Conservation (phyloP, 164 flowering plant species). For the Amborella trichopoda region DNA sequence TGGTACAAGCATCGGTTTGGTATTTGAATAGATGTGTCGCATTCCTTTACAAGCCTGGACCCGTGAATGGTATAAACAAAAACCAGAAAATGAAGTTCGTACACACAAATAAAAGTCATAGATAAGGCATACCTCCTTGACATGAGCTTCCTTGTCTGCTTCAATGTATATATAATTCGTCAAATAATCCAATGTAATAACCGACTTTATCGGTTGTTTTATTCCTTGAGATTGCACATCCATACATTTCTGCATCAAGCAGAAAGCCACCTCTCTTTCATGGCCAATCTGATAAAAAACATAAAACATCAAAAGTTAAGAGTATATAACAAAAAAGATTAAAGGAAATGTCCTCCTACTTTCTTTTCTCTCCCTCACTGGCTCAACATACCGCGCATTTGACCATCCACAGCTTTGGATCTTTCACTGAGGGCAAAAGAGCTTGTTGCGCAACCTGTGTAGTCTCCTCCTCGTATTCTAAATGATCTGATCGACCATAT, state of each 20-base stretch:
- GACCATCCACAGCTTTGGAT: conserved; percentile 97
- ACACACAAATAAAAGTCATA: neutral
- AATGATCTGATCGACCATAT: conserved; percentile 46
- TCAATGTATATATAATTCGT: conserved; percentile 81
- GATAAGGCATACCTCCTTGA: conserved; percentile 57
- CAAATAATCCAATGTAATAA: conserved; percentile 85
- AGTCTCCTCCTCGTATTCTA: conserved; percentile 83
- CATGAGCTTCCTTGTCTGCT: conserved; percentile 98
- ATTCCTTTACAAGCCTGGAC: conserved; percentile 94
- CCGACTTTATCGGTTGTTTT: conserved; percentile 82
- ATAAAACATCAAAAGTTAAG: neutral
- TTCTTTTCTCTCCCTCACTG: too few species aligned
- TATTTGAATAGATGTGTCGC: conserved; percentile 44
- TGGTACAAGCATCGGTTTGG: conserved; percentile 68
- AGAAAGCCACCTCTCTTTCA: conserved; percentile 83
- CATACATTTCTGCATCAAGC: conserved; percentile 86
- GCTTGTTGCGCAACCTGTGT: conserved; percentile 98
- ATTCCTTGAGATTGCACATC: conserved; percentile 48
- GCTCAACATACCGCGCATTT: conserved; percentile 92
- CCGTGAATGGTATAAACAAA: neutral
- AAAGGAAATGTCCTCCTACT: neutral
- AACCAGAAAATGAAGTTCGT: neutral
- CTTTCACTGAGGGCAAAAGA: conserved; percentile 89
- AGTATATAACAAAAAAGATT: neutral
- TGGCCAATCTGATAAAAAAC: conserved; percentile 53